A percentile compares a stretch with the other conserved stretches of the same genome.
phyloP scores from a whole-genome alignment of 352 stramenopile genomes.

The Paralagenidium karlingii region DNA sequence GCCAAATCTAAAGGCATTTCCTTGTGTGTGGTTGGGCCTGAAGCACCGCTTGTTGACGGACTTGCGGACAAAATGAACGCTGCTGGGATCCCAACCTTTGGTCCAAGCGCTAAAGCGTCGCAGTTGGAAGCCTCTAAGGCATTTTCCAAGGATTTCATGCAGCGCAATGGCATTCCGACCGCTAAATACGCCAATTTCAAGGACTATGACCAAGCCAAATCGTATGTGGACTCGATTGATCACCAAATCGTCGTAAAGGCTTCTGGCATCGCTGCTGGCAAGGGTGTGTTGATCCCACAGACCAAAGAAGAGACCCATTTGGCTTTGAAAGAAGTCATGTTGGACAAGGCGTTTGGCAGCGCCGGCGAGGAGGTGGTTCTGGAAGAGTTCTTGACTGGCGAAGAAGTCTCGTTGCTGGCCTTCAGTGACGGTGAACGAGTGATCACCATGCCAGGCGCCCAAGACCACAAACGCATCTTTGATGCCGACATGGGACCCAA shows the following conservation, averaged over 20 bases:
- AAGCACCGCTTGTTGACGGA: constrained; percentile 94
- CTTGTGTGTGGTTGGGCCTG: constrained; percentile 96
- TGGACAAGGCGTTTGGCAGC: constrained; percentile 92
- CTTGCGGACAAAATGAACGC: constrained; percentile 91
- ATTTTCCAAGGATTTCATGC: constrained; percentile 99
- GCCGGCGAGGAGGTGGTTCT: constrained; percentile 96
- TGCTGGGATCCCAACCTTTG: constrained; percentile 92
- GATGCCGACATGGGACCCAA: constrained; percentile 97
- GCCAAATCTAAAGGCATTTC: constrained; percentile 82
- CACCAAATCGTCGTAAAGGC: constrained; percentile 98
- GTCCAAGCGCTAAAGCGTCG: constrained; percentile 89
- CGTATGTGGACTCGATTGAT: constrained; percentile 89
- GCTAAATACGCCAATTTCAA: constrained; percentile 97
- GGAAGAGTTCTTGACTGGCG: constrained; percentile 96
- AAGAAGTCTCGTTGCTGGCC: constrained; percentile 96
- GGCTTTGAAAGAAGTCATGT: constrained; percentile 95
- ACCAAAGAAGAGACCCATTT: constrained; percentile 87
- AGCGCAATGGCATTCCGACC: constrained; percentile 94
- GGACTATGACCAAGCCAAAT: constrained; percentile 77
- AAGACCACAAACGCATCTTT: constrained; percentile 99
- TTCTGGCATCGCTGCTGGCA: constrained; percentile 98
- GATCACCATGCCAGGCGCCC: constrained; percentile 92
- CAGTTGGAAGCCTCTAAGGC: constrained; percentile 98
- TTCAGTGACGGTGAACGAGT: constrained; percentile 96
- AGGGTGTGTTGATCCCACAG: constrained; percentile 95